Conservation (phyloP, 2,329 filamentous ascomycete genomes). For the Ophiognomonia clavigignenti-juglandacearum region DNA sequence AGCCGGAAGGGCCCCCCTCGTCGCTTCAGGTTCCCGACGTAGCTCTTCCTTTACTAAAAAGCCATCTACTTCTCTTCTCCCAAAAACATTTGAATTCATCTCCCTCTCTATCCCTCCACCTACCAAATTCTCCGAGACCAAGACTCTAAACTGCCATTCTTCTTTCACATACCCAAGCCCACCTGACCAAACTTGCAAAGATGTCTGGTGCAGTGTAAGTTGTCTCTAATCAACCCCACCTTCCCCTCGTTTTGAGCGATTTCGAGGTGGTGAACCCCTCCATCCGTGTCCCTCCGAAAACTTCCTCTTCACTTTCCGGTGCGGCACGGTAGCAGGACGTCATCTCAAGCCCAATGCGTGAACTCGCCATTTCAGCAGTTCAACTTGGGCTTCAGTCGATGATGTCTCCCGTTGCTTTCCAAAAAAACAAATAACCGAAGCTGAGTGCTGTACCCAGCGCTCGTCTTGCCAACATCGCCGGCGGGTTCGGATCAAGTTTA, state of each 20-base stretch:
- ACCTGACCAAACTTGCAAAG: slow-evolving; percentile 26
- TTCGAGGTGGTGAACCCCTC: slow-evolving; percentile 14
- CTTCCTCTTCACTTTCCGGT: background rate
- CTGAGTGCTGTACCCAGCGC: slow-evolving; percentile 50
- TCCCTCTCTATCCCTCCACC: slow-evolving; percentile 6
- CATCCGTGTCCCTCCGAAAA: slow-evolving; percentile 6
- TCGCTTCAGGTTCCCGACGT: too few species aligned
- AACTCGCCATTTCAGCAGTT: background rate
- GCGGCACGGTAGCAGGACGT: background rate
- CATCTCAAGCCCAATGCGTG: too few species aligned
- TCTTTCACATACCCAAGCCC: slow-evolving; percentile 21
- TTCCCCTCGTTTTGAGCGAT: slow-evolving; percentile 25
- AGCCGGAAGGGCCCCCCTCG: too few species aligned
- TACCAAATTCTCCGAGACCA: slow-evolving; percentile 11
- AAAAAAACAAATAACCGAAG: slow-evolving; percentile 18
- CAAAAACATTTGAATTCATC: too few species aligned
- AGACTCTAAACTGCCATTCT: slow-evolving; percentile 2
- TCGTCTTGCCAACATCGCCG: slow-evolving; percentile 69
- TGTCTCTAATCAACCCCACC: slow-evolving; percentile 21
- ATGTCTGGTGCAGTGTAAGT: slow-evolving; percentile 67
- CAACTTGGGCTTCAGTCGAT: background rate
- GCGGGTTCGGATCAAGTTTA: slow-evolving; percentile 47
- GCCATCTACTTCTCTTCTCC: too few species aligned
- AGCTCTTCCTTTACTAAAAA: too few species aligned
- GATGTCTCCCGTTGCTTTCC: slow-evolving; percentile 12